phyloP scores from a whole-genome alignment of 1,284 basidiomycete genomes.

The Sanghuangporus weigelae region DNA sequence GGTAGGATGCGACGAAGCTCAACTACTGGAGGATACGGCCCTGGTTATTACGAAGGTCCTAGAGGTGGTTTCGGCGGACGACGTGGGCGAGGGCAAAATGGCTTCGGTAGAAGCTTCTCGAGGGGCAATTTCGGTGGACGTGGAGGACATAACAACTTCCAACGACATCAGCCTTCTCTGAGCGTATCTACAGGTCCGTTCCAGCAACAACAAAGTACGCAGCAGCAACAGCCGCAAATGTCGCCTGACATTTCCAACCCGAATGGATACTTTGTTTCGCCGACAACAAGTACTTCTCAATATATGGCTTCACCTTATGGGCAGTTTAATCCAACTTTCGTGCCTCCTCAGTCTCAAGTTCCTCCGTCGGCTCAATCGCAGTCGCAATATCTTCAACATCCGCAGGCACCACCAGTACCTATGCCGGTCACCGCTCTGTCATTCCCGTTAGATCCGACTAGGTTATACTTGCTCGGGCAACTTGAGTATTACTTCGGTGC shows the following conservation, averaged over 20 bases:
- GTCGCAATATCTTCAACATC: slow-evolving; percentile 23
- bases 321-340: slow-evolving; percentile 6
- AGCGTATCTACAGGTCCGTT: slow-evolving; percentile 13
- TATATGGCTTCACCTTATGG: slow-evolving; percentile 14
- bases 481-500: slow-evolving; percentile 87
- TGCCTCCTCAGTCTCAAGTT: slow-evolving; percentile 2
- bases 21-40: slow-evolving; percentile 3
- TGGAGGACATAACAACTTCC: slow-evolving; percentile 6
- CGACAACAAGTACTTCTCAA: slow-evolving; percentile 8
- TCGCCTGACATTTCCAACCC: slow-evolving; percentile 13
- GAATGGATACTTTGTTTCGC: slow-evolving; percentile 12
- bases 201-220: slow-evolving; percentile 6
- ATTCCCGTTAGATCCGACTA: slow-evolving; percentile 58
- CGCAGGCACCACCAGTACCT: slow-evolving; percentile 41
- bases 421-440: slow-evolving; percentile 50
- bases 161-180: slow-evolving; percentile 13
- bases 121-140: slow-evolving; percentile 28
- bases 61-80: slow-evolving; percentile 27
- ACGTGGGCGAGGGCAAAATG: slow-evolving; percentile 18
- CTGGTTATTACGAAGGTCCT: slow-evolving; percentile 21
- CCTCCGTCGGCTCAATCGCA: background rate
- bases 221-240: slow-evolving; percentile 6
- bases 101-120: slow-evolving; percentile 29
- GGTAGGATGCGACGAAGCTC: slow-evolving; percentile 9
- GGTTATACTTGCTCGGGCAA: slow-evolving; percentile 71